These are phyloP conservation scores for Citrullus amarus DNA, from an alignment of 306 rosid species.

Conservation along the genomic window DNA sequence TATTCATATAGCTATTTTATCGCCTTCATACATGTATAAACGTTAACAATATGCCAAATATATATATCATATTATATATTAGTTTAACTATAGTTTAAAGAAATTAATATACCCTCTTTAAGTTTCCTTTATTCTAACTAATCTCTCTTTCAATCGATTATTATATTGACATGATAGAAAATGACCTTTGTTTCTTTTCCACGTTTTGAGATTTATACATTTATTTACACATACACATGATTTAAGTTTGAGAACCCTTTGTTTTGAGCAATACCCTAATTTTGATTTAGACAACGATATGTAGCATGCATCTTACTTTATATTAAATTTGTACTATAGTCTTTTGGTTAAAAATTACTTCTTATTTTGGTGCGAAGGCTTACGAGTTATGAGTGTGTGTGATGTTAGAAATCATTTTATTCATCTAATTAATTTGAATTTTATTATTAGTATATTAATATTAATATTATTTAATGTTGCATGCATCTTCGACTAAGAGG, in stretches of 20 bases:
- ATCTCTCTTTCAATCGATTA: background rate
- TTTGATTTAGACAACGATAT: constrained; percentile 1
- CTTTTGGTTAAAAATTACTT: background rate
- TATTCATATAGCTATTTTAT: background rate
- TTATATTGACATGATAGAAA: constrained; percentile 6
- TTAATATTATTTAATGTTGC: too few species aligned
- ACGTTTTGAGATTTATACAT: constrained; percentile 8
- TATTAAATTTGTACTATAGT: too few species aligned
- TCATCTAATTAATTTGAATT: too few species aligned
- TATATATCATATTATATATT: background rate
- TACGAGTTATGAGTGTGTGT: too few species aligned
- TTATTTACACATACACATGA: constrained; percentile 3
- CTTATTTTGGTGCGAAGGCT: background rate
- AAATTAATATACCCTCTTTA: background rate
- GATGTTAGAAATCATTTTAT: too few species aligned
- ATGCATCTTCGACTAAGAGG: too few species aligned
- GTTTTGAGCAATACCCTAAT: background rate
- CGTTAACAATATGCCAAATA: constrained; percentile 6
- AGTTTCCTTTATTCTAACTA: background rate
- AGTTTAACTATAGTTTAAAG: background rate
- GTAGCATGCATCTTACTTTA: background rate
- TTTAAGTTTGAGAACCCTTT: background rate
- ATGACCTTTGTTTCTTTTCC: constrained; percentile 14
- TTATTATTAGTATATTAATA: too few species aligned
- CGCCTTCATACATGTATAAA: constrained; percentile 15